phyloP scores from a whole-genome alignment of 2,329 filamentous ascomycete genomes.

The Colletotrichum siamense region DNA sequence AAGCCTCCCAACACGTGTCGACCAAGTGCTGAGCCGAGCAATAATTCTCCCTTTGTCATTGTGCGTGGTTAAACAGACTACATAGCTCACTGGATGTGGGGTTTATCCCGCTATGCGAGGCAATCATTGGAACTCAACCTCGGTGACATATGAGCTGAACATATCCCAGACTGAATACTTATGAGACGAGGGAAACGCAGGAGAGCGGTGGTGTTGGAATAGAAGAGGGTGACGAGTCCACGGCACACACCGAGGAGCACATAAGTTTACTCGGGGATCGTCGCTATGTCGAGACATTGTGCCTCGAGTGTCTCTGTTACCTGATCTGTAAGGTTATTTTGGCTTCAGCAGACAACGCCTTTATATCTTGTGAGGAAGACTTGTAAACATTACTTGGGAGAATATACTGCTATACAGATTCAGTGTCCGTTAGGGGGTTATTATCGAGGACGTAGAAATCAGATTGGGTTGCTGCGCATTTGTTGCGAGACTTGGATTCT shows the following conservation, averaged over 20 bases:
- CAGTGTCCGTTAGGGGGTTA: no score
- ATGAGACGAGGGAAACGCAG: rapidly evolving
- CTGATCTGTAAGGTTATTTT: neutral
- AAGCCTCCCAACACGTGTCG: rapidly evolving
- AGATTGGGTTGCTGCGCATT: neutral
- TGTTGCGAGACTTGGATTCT: neutral
- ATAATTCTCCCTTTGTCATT: no score
- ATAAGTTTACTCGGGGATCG: rapidly evolving
- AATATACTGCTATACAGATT: rapidly evolving
- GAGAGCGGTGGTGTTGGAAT: rapidly evolving
- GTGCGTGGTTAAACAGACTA: no score
- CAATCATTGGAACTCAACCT: neutral
- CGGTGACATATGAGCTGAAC: rapidly evolving
- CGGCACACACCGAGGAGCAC: neutral
- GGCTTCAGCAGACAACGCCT: rapidly evolving
- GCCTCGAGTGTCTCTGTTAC: neutral
- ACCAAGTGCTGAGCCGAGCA: neutral
- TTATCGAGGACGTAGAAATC: neutral
- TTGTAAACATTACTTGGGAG: rapidly evolving
- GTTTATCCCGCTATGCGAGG: rapidly evolving
- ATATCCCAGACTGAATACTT: neutral
- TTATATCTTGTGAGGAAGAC: neutral
- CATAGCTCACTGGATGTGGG: neutral
- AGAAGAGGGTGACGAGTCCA: neutral
- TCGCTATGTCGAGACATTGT: neutral